Conservation (phyloP, 306 rosid genomes). For the Morella rubra region DNA sequence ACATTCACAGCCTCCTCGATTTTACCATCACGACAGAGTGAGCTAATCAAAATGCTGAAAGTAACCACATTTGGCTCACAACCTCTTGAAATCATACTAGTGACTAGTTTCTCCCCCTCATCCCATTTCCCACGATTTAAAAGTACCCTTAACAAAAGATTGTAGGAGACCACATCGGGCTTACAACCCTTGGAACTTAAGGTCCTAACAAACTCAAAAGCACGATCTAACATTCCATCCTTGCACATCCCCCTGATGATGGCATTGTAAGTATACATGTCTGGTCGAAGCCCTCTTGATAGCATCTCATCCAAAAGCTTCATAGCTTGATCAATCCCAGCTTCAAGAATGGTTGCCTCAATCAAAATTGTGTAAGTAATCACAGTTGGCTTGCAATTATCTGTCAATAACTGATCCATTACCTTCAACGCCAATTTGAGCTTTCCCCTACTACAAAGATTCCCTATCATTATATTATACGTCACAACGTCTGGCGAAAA, state of each 20-base stretch:
- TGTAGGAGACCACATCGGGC: constrained; percentile 68
- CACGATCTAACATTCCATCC: constrained; percentile 66
- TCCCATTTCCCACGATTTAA: constrained; percentile 62
- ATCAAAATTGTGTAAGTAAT: constrained; percentile 82
- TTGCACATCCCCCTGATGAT: constrained; percentile 74
- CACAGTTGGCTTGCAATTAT: constrained; percentile 69
- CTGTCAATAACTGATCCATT: constrained; percentile 61
- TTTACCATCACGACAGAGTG: constrained; percentile 61
- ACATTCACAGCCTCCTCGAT: constrained; percentile 65
- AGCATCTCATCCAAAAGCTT: constrained; percentile 75
- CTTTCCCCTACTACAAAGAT: constrained; percentile 65
- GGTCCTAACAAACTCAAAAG: constrained; percentile 51
- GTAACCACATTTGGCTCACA: constrained; percentile 70
- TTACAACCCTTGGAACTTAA: constrained; percentile 51
- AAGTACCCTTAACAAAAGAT: constrained; percentile 59
- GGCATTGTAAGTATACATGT: constrained; percentile 65
- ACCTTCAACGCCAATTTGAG: constrained; percentile 53
- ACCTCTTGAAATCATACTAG: constrained; percentile 55
- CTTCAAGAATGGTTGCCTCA: constrained; percentile 69
- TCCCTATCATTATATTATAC: constrained; percentile 78
- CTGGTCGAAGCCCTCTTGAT: constrained; percentile 65
- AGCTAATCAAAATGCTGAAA: constrained; percentile 61
- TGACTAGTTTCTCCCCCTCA: constrained; percentile 57
- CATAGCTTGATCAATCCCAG: constrained; percentile 63
- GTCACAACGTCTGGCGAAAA: constrained; percentile 74